Percentiles rank a stretch among this genome's conserved stretches.
Evolutionary conservation across 768 basidiomycete genomes (phyloP).

Genomic region (Boletus speciosus): DNA sequence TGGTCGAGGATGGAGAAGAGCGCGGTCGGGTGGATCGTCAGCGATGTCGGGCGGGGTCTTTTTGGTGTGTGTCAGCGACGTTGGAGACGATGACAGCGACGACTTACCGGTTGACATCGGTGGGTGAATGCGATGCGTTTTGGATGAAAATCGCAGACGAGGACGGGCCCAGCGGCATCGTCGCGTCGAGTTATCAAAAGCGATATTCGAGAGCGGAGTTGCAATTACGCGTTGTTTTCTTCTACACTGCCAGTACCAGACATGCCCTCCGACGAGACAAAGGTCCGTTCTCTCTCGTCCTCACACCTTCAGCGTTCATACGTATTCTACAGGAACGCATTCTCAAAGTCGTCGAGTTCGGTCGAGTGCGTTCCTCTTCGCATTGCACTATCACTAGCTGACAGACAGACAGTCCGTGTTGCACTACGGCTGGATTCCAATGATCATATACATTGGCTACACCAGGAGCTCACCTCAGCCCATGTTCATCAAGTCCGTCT

Average conservation of each 20-base stretch:
- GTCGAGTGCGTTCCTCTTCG: slow-evolving; percentile 59
- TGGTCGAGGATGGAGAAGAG: slow-evolving; percentile 96
- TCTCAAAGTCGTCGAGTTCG: slow-evolving; percentile 73
- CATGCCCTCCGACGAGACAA: slow-evolving; percentile 92
- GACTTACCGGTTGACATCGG: slow-evolving; percentile 36
- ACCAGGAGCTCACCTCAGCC: slow-evolving; percentile 91
- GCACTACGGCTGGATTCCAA: slow-evolving; percentile 95
- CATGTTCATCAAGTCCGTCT: slow-evolving; percentile 89
- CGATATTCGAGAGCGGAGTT: slow-evolving; percentile 29
- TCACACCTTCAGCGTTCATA: background rate
- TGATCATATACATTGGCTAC: slow-evolving; percentile 95
- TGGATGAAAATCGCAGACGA: slow-evolving; percentile 46
- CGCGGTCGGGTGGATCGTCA: slow-evolving; percentile 88
- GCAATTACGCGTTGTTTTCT: slow-evolving; percentile 17
- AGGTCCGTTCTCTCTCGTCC: slow-evolving; percentile 42
- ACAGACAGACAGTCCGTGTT: slow-evolving; percentile 62
- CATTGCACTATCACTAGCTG: background rate
- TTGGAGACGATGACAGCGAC: background rate
- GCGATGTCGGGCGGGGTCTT: slow-evolving; percentile 67
- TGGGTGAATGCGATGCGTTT: slow-evolving; percentile 27
- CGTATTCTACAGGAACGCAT: slow-evolving; percentile 58
- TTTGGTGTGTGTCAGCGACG: background rate
- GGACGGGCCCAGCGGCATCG: slow-evolving; percentile 47
- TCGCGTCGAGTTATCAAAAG: slow-evolving; percentile 16
- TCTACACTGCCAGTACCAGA: background rate